Evolutionary conservation across 2,329 filamentous ascomycete genomes (phyloP), one percentile per base, ranked within the genome.

Genomic region (Trichoderma lentiforme): DNA sequence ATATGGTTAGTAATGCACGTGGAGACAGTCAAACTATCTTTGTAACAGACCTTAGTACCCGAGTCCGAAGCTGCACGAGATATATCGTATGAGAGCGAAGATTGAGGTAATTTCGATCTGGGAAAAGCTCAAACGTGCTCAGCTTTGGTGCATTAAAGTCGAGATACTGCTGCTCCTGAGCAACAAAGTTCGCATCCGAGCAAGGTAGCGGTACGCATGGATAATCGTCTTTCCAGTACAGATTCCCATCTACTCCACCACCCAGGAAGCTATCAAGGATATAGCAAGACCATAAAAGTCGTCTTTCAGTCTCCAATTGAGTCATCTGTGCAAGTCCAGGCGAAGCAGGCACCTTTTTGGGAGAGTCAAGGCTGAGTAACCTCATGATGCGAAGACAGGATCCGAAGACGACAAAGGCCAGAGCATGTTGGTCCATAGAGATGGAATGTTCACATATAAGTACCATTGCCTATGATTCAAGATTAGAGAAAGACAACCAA

Each of bases 61-160:
- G 56, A 15, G 66, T 69, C 12, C 66, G 57, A 12, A 69, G 66
- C n/a, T 69, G 66, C 11, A 69, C 66, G 21, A 69, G 66, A 51
- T 69, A 69, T 24, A 69, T 51, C 14, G 56, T 69, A 51, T 69
- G 66, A 26, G 56, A 69, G 3, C 66, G 66, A 61, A 69, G 66
- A 28, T 61, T 69, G 3, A 61, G 56, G 8, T 51, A 51, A 39
- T 36, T 69, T 14, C 56, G 66, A 26, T 69, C 56, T 9, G 66
- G 34, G 14, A 34, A 69, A 24, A 61, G 56, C 56, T 61, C 66
- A 24, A 69, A 69, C 15, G 66, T 61, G 39, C 21, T 51, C 14
- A 69, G 3, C 28, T 61, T 69, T 61, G 66, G 66, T 3, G 66
- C 14, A 4, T 69, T 43, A 14, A 60, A 51, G n/a, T 61, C 66